These are phyloP conservation scores for Candida tropicalis DNA, from an alignment of 1,139 yeast species.

Conservation along the genomic window DNA sequence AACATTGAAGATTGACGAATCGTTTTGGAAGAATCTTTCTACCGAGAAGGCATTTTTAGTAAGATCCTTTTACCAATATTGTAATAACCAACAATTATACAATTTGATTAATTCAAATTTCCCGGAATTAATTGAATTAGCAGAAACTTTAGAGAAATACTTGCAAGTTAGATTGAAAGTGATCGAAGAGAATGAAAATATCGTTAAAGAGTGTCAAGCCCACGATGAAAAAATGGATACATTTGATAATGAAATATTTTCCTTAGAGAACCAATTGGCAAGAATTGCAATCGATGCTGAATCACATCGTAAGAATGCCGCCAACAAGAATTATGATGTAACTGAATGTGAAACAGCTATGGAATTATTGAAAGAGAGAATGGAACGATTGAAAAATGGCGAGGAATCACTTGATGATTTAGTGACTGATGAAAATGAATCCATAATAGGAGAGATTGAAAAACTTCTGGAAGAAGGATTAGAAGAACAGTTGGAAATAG, in stretches of 20 bases:
- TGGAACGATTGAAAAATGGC: slow-evolving; percentile 9
- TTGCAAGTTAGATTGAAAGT: slow-evolving; percentile 46
- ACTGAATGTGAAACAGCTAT: slow-evolving; percentile 8
- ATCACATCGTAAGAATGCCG: slow-evolving; percentile 8
- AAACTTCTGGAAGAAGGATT: slow-evolving; percentile 20
- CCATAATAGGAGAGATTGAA: slow-evolving; percentile 13
- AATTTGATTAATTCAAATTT: slow-evolving; percentile 70
- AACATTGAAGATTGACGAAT: slow-evolving; percentile 56
- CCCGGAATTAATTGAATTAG: slow-evolving; percentile 80
- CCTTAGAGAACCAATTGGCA: slow-evolving; percentile 16
- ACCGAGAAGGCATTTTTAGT: slow-evolving; percentile 77
- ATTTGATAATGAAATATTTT: slow-evolving; percentile 15
- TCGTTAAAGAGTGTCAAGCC: slow-evolving; percentile 23
- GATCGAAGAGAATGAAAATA: slow-evolving; percentile 30
- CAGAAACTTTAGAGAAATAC: slow-evolving; percentile 58
- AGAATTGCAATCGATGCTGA: slow-evolving; percentile 15
- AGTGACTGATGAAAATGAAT: slow-evolving; percentile 10
- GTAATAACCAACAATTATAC: slow-evolving; percentile 52
- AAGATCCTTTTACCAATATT: slow-evolving; percentile 66
- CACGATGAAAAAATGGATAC: slow-evolving; percentile 17
- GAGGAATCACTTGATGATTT: slow-evolving; percentile 12
- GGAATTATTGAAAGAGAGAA: slow-evolving; percentile 9
- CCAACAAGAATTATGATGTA: slow-evolving; percentile 2
- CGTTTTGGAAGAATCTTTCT: slow-evolving; percentile 70
- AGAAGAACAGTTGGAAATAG: slow-evolving; percentile 21